Conservation (phyloP, 257 asterid species). For the Fraxinus americana region DNA sequence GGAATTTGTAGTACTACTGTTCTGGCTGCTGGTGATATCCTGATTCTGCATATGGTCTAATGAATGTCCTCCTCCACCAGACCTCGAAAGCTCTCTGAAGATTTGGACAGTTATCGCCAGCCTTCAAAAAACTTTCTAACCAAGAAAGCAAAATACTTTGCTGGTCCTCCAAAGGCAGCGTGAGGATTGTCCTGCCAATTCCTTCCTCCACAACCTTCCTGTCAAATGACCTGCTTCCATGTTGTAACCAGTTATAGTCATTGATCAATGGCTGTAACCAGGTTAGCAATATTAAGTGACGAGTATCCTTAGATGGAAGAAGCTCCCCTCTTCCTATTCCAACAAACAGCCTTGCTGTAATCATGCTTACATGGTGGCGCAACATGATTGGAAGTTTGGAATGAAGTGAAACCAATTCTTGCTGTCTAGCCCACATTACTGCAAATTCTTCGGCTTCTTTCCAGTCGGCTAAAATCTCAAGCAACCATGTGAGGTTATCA, state of each 20-base stretch:
- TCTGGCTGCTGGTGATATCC: conserved; percentile 35
- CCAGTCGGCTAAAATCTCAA: conserved; percentile 68
- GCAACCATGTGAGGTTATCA: conserved; percentile 83
- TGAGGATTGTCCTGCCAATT: conserved; percentile 83
- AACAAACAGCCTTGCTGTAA: conserved; percentile 74
- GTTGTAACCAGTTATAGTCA: conserved; percentile 87
- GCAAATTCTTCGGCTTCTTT: conserved; percentile 85
- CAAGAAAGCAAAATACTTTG: conserved; percentile 72
- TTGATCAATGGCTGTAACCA: conserved; percentile 85
- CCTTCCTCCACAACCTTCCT: conserved; percentile 91
- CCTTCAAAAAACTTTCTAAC: conserved; percentile 74
- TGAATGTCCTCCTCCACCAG: conserved; percentile 96
- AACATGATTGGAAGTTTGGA: conserved; percentile 42
- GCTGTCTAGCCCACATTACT: conserved; percentile 65
- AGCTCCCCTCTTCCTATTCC: conserved; percentile 92
- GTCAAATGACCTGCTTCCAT: conserved; percentile 80
- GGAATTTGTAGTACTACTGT: conserved; percentile 19
- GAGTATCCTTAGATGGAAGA: conserved; percentile 76
- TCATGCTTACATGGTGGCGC: conserved; percentile 72
- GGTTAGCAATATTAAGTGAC: conserved; percentile 59
- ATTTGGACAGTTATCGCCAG: conserved; percentile 90
- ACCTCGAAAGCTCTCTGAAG: conserved; percentile 89
- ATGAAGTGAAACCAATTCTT: conserved; percentile 68
- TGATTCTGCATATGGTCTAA: conserved; percentile 63
- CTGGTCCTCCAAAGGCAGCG: conserved; percentile 92